Percentiles rank a stretch among this genome's conserved stretches.
phyloP scores from a whole-genome alignment of 352 stramenopile genomes.

The Globisporangium sylvaticum region DNA sequence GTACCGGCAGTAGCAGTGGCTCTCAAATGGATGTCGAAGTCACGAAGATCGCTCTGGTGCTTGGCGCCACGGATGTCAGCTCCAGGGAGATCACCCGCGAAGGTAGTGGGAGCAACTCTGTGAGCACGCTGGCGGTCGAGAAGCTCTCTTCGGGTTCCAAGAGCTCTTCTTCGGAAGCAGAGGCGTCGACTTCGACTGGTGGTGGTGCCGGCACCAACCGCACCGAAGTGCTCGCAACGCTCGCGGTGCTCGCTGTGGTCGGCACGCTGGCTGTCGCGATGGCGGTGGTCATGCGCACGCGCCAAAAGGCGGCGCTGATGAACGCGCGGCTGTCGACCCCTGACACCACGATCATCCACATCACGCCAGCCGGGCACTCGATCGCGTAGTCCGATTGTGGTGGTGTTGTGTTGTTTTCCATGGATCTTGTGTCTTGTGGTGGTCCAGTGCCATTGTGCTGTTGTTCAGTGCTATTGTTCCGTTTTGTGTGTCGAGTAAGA shows the following conservation, averaged over 20 bases:
- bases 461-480: background rate
- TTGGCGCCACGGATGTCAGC: background rate
- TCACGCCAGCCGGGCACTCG: background rate
- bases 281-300: background rate
- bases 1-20: background rate
- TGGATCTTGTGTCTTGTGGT: too few relatives aligned
- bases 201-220: background rate
- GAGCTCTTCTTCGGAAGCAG: background rate
- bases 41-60: background rate
- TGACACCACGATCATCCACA: background rate
- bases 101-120: background rate
- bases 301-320: background rate
- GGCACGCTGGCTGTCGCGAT: conserved; percentile 1
- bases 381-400: background rate
- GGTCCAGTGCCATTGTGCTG: too few relatives aligned
- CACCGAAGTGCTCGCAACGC: conserved; percentile 3
- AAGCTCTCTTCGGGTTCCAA: background rate
- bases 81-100: background rate
- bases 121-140: background rate
- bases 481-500: background rate
- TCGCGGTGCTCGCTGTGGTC: background rate
- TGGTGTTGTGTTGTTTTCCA: too few relatives aligned
- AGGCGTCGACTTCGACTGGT: background rate
- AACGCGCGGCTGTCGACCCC: background rate
- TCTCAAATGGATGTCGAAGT: background rate